phyloP scores from a whole-genome alignment of 495 filamentous ascomycete genomes.

The Aspergillus affinis region DNA sequence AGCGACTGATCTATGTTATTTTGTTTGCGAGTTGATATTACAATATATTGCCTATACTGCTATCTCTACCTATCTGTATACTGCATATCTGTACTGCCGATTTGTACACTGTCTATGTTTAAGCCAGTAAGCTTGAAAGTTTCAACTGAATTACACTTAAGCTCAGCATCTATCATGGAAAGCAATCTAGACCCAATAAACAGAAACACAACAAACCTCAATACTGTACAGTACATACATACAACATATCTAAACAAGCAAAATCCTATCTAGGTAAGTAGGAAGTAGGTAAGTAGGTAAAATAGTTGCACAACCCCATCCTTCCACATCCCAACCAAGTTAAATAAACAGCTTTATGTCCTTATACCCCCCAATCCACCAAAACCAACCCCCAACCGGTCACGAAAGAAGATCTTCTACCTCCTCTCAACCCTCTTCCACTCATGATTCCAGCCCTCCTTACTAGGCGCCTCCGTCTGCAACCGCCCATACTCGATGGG shows the following conservation, averaged over 20 bases:
- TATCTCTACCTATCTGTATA: no score
- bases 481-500: constrained; percentile 86
- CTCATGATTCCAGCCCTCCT: constrained; percentile 75
- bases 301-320: neutral
- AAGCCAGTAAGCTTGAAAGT: no score
- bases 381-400: no score
- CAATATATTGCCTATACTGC: constrained; percentile 3
- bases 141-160: no score
- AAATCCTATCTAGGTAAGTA: neutral
- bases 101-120: no score
- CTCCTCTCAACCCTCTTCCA: constrained; percentile 44
- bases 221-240: constrained; percentile 4
- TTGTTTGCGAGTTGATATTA: constrained; percentile 8
- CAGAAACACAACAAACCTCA: constrained; percentile 2
- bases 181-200: neutral
- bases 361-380: no score
- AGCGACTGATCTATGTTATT: constrained; percentile 9
- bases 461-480: constrained; percentile 74
- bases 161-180: neutral
- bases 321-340: neutral
- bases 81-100: no score
- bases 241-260: constrained; percentile 1
- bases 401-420: no score
- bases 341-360: no score
- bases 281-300: neutral